Evolutionary conservation across 23 red algal species (phyloP), one percentile per base, ranked within the genome.

Genomic region (Pyropia yezoensis): DNA sequence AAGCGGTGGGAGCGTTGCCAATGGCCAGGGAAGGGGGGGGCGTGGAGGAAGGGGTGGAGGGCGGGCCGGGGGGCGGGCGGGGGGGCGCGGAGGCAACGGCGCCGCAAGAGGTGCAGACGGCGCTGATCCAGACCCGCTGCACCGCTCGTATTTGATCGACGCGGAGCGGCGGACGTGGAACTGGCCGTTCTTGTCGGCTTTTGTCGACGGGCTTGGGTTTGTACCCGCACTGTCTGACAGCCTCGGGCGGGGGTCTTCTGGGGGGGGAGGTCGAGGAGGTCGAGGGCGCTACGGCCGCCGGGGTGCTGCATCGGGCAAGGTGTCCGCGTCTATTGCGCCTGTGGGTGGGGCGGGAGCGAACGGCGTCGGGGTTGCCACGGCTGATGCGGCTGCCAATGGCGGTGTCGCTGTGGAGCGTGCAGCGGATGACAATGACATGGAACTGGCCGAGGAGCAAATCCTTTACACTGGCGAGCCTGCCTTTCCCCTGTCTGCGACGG

Each of bases 171-270:
- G 87, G 20, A 83, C 76, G 16, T 28, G 82, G 24, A 83, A 91
- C 61, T 91, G 69, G 87, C 70, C 59, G 24, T 75, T 91, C 45
- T 59, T 91, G 18, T 57, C 62, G 49, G 77, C 87, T 27, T 30
- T 91, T 33, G 57, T 91, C 59, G 55, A 77, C 5, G 60, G 34
- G 12, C 32, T 64, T 70, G 71, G 71, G 32, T 54, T 32, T 16
- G 63, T 57, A 51, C 63, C 75, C 21, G 33, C 64, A 2, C 47
- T 39, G 47, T 70, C 76, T 67, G 60, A 57, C 7, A 7, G 21
- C 5, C 55, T 7, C 55, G 7, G 0, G 21, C 19, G 34, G 68
- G 49, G 69, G 21, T 1, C 66, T 22, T 21, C 66, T 20, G 23
- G 66, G 27, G 18, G 0, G 0, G n/a, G 20, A 17, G 17, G 39